These are phyloP conservation scores for Aspergillus intermedius DNA, from an alignment of 2,329 filamentous ascomycete genomes.

Conservation along the genomic window DNA sequence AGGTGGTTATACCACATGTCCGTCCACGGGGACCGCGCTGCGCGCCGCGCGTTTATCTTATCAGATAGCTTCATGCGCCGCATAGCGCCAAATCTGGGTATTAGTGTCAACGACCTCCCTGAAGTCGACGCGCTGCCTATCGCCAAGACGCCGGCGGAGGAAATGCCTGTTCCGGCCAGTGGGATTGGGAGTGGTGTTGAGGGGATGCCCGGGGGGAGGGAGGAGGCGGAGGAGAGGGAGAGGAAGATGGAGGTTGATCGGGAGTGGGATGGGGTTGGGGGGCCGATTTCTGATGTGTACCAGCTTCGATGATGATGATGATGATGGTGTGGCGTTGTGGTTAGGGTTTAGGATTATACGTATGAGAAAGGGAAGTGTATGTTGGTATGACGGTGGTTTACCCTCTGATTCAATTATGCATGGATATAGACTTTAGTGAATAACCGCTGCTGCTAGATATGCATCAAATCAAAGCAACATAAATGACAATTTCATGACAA, in stretches of 20 bases:
- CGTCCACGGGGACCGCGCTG: slow-evolving; percentile 19
- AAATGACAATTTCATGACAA: background rate
- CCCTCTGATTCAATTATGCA: too few species aligned
- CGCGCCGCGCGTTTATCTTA: slow-evolving; percentile 29
- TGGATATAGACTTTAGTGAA: background rate
- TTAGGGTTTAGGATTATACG: too few species aligned
- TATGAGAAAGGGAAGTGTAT: too few species aligned
- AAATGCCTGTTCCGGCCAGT: background rate
- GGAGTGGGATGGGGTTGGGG: background rate
- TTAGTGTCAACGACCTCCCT: slow-evolving; percentile 27
- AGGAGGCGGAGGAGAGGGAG: background rate
- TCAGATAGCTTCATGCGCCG: slow-evolving; percentile 27
- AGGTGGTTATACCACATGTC: slow-evolving; percentile 33
- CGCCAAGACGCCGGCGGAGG: background rate
- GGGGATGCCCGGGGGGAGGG: background rate
- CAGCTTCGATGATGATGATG: too few species aligned
- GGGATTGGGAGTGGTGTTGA: background rate
- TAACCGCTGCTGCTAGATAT: background rate
- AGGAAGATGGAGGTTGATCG: background rate
- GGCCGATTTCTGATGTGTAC: background rate
- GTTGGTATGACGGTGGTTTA: too few species aligned
- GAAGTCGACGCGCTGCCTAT: slow-evolving; percentile 7
- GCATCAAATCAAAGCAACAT: background rate
- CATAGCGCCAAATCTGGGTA: slow-evolving; percentile 23
- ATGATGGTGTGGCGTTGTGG: too few species aligned